Conservation (phyloP, 768 basidiomycete genomes). For the Tylopilus subfusipes region DNA sequence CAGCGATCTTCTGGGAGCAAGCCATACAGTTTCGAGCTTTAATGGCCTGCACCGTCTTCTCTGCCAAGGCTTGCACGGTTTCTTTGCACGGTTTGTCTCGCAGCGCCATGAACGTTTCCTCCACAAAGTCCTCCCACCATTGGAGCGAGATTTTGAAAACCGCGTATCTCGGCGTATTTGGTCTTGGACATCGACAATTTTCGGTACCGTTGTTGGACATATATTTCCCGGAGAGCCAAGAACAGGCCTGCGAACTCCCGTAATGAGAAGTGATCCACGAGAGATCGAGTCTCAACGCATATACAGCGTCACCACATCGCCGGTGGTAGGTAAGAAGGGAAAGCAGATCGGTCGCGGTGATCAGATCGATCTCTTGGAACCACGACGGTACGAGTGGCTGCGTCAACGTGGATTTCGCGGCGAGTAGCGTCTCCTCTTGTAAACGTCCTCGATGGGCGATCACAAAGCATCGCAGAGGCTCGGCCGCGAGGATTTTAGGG, state of each 20-base stretch:
- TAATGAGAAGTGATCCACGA: slow-evolving; percentile 15
- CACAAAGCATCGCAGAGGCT: no score
- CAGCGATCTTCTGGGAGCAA: slow-evolving; percentile 2
- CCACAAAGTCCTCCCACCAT: slow-evolving; percentile 23
- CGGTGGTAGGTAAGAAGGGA: no score
- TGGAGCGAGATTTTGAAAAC: not conserved
- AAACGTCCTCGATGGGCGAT: no score
- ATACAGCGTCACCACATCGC: slow-evolving; percentile 9
- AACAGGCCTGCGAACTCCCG: not conserved
- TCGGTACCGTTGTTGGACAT: no score
- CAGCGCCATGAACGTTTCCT: not conserved
- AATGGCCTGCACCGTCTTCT: not conserved
- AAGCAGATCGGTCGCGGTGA: no score
- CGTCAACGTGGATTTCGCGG: no score
- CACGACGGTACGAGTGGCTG: no score
- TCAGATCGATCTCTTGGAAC: no score
- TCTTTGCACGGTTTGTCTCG: not conserved
- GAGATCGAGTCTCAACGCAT: not conserved
- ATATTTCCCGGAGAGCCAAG: slow-evolving; percentile 4
- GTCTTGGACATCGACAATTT: not conserved
- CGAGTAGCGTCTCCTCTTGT: no score
- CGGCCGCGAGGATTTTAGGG: no score
- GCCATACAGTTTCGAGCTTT: not conserved
- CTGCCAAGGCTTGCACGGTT: not conserved
- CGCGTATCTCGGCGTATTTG: not conserved